Percentiles rank a stretch among this genome's conserved stretches.
These are phyloP conservation scores for Aurinia saxatilis DNA, from an alignment of 345 rosid species.

Conservation along the genomic window DNA sequence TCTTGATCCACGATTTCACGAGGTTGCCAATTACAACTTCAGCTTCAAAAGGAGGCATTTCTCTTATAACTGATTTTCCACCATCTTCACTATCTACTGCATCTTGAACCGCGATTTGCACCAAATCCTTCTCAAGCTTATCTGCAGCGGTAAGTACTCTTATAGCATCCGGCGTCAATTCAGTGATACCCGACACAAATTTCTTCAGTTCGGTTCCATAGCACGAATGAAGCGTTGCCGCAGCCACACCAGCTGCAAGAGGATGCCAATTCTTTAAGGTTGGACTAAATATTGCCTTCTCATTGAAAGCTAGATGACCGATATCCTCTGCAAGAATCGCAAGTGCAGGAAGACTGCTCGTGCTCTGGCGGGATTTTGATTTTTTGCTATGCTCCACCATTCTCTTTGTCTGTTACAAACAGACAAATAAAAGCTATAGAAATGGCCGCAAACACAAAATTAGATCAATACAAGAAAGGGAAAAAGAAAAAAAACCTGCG, in stretches of 20 bases:
- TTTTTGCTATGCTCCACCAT: conserved; percentile 55
- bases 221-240: conserved; percentile 91
- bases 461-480: not conserved
- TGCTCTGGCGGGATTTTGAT: conserved; percentile 43
- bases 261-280: conserved; percentile 93
- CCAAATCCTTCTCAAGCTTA: conserved; percentile 94
- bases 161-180: conserved; percentile 83
- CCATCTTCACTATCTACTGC: conserved; percentile 97
- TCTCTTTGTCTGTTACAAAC: conserved; percentile 55
- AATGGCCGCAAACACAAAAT: not conserved
- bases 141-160: conserved; percentile 91
- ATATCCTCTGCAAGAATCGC: conserved; percentile 82
- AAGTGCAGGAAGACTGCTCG: conserved; percentile 61
- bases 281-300: conserved; percentile 81
- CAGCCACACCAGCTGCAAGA: conserved; percentile 87
- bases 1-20: conserved; percentile 75
- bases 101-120: conserved; percentile 95
- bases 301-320: conserved; percentile 66
- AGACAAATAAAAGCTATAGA: not conserved
- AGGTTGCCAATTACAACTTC: conserved; percentile 70
- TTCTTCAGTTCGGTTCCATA: conserved; percentile 69
- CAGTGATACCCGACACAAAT: conserved; percentile 61
- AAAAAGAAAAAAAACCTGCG: conserved; percentile 52
- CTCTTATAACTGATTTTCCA: conserved; percentile 89
- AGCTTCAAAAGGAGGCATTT: conserved; percentile 97